Evolutionary conservation across 495 filamentous ascomycete genomes (phyloP).

Genomic region (Hyaloscypha finlandica): DNA sequence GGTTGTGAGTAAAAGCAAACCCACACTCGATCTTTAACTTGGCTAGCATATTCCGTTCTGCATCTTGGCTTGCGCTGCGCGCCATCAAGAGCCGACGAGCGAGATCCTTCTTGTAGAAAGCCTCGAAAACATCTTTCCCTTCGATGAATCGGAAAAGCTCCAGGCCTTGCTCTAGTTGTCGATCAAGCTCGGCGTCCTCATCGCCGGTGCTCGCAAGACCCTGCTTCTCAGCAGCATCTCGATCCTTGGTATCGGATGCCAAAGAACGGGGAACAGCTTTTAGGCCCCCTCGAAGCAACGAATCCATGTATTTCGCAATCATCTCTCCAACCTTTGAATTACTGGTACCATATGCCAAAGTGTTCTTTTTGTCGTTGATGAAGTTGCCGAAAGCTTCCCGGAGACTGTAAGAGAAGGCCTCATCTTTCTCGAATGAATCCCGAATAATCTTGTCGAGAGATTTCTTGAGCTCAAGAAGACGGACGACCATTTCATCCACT

Average conservation of each 20-base stretch:
- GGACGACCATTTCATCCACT: slow-evolving; percentile 82
- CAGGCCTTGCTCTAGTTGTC: slow-evolving; percentile 86
- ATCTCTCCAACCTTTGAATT: slow-evolving; percentile 96
- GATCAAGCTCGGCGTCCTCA: slow-evolving; percentile 86
- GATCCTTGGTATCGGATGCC: slow-evolving; percentile 49
- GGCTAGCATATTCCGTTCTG: slow-evolving; percentile 90
- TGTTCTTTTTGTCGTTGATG: slow-evolving; percentile 81
- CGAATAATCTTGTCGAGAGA: slow-evolving; percentile 73
- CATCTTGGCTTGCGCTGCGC: slow-evolving; percentile 89
- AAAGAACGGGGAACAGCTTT: slow-evolving; percentile 70
- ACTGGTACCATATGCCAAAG: slow-evolving; percentile 69
- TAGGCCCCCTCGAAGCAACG: slow-evolving; percentile 80
- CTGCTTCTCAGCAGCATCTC: slow-evolving; percentile 53
- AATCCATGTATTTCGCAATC: slow-evolving; percentile 97
- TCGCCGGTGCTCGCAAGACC: slow-evolving; percentile 62
- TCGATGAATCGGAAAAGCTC: slow-evolving; percentile 97
- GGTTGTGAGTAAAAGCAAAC: slow-evolving; percentile 88
- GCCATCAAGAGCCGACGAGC: slow-evolving; percentile 86
- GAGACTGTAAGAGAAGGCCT: slow-evolving; percentile 71
- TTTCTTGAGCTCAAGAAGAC: slow-evolving; percentile 79
- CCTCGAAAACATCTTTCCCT: slow-evolving; percentile 96
- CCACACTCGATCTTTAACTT: slow-evolving; percentile 94
- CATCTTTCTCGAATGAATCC: slow-evolving; percentile 72
- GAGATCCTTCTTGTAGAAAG: slow-evolving; percentile 97
- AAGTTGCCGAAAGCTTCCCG: slow-evolving; percentile 84